phyloP scores from a whole-genome alignment of 129 eudicot genomes.

The Pulicaria dysenterica region DNA sequence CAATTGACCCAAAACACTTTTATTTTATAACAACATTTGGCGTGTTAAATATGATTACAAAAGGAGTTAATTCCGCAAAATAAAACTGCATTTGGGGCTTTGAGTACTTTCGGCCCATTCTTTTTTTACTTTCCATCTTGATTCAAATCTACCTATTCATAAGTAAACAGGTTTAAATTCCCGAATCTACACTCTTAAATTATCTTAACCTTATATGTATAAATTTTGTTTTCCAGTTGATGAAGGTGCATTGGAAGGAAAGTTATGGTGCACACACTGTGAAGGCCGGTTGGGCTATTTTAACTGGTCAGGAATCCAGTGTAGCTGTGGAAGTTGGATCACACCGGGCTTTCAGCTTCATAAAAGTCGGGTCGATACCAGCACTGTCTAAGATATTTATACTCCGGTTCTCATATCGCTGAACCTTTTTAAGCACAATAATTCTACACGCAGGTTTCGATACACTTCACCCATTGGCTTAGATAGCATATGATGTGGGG shows the following conservation, averaged over 20 bases:
- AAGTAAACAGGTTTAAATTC: neutral
- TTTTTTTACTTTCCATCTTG: neutral
- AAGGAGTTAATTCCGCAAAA: no score
- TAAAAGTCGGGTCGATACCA: conserved; percentile 81
- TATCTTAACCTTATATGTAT: no score
- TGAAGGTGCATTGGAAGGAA: conserved; percentile 93
- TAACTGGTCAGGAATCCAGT: conserved; percentile 97
- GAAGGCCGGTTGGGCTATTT: conserved; percentile 94
- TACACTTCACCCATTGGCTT: conserved; percentile 30
- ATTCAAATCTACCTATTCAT: neutral
- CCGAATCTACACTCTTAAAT: neutral
- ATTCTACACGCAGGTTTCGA: conserved; percentile 25
- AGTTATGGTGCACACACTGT: conserved; percentile 76
- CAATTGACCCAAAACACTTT: no score
- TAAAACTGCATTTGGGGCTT: no score
- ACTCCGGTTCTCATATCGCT: conserved; percentile 1
- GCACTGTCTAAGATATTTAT: conserved; percentile 49
- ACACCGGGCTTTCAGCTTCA: conserved; percentile 98
- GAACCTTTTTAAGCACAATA: conserved; percentile 32
- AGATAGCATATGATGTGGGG: conserved; percentile 9
- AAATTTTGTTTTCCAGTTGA: conserved; percentile 51
- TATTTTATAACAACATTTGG: neutral
- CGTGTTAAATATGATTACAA: neutral
- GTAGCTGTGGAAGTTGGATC: conserved; percentile 98
- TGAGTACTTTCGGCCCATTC: neutral